Evolutionary conservation across 495 filamentous ascomycete species (phyloP).

Genomic region (Clavariopsis aquatica): DNA sequence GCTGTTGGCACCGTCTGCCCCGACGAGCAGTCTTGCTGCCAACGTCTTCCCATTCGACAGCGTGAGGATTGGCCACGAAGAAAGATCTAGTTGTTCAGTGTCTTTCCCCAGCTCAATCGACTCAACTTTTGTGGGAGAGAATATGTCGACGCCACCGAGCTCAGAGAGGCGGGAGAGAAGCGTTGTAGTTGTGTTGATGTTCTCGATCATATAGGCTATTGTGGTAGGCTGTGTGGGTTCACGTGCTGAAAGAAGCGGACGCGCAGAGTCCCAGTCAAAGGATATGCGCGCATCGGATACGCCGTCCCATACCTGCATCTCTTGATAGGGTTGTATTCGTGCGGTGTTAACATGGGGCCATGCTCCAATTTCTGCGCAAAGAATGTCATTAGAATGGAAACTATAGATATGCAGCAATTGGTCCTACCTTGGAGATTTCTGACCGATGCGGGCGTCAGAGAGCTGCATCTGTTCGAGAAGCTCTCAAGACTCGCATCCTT

Average conservation of each 20-base stretch:
- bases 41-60: slow-evolving; percentile 63
- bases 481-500: slow-evolving; percentile 63
- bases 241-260: slow-evolving; percentile 35
- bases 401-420: neutral
- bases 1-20: slow-evolving; percentile 92
- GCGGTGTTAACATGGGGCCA: slow-evolving; percentile 72
- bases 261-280: slow-evolving; percentile 69
- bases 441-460: slow-evolving; percentile 82
- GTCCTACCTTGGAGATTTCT: slow-evolving; percentile 43
- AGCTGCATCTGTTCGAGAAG: slow-evolving; percentile 93
- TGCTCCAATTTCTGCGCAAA: slow-evolving; percentile 63
- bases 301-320: slow-evolving; percentile 98
- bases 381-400: slow-evolving; percentile 47
- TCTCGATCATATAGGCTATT: slow-evolving; percentile 97
- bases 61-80: slow-evolving; percentile 81
- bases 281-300: slow-evolving; percentile 81
- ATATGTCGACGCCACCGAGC: slow-evolving; percentile 65
- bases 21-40: slow-evolving; percentile 80
- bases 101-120: slow-evolving; percentile 74
- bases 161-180: slow-evolving; percentile 70
- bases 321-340: slow-evolving; percentile 82
- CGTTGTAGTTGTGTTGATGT: slow-evolving; percentile 78
- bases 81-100: slow-evolving; percentile 69
- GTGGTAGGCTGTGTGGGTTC: slow-evolving; percentile 46
- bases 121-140: slow-evolving; percentile 74